Evolutionary conservation across 352 stramenopile genomes (phyloP), one percentile per base, ranked within the genome.

Genomic region (Chloridella minuta): DNA sequence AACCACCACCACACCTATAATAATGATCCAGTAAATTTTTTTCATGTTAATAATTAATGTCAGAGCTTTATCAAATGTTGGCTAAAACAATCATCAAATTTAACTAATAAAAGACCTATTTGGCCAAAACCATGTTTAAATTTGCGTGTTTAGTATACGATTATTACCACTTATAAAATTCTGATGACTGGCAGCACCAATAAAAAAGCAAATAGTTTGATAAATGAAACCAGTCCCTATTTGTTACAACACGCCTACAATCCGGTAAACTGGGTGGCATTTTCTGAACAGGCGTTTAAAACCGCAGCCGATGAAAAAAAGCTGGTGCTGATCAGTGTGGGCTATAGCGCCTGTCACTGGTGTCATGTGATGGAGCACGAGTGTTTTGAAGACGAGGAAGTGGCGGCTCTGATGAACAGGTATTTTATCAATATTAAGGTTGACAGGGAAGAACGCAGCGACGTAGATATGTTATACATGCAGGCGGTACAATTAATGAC

Each of bases 331-430:
- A 85, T 89, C 16, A 88, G 85, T 28, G 80, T 89, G 2, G 88
- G 88, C 0, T 89, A 89, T 52, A 86, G 28, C 1, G 88, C 88
- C 49, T 89, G 88, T 66, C 88, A 89, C 80, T 89, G 88, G 87
- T 89, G 88, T 80, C 88, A 89, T 85, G 88, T 89, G 28, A 89
- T 89, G 88, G 88, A 89, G 25, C 80, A 86, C 16, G 88, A 89
- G 86, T 87, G 66, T 51, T 89, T 89, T 87, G 88, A 89, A 80
- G 87, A 86, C 22, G n/a, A 86, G 24, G 40, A 49, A 0, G 86
- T 89, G 16, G 88, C 88, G 16, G 86, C 83, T 0, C 28, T 89
- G 16, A 87, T 89, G 80, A 89, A 89, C 66, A 30, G 86, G 30
- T 52, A 89, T 0, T 89, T 89, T 80, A 40, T 89, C 16, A 30